Conservation (phyloP, 73 alveolate species). For the Urostyla sp. region DNA sequence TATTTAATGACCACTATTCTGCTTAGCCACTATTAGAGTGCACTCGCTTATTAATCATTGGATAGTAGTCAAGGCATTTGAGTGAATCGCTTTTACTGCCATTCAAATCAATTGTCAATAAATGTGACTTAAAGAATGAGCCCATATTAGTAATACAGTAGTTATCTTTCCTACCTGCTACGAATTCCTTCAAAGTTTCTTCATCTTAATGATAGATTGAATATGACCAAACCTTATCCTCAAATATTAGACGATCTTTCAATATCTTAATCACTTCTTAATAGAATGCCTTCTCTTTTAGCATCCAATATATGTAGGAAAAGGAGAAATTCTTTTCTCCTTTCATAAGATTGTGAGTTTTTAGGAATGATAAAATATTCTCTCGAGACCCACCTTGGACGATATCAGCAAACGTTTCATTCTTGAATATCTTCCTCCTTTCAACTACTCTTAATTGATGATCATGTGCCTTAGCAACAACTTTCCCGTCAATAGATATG, state of each 20-base stretch:
- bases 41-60: constrained; percentile 92
- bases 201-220: constrained; percentile 86
- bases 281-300: constrained; percentile 78
- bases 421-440: constrained; percentile 32
- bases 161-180: neutral
- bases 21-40: constrained; percentile 61
- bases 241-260: constrained; percentile 74
- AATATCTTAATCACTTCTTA: constrained; percentile 71
- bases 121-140: neutral
- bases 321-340: constrained; percentile 67
- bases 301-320: constrained; percentile 64
- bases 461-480: constrained; percentile 80
- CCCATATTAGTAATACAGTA: neutral
- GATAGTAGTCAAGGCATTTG: constrained; percentile 87
- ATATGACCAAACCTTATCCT: constrained; percentile 78
- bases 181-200: constrained; percentile 75
- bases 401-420: constrained; percentile 78
- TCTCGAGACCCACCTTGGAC: constrained; percentile 72
- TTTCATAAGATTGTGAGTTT: constrained; percentile 65
- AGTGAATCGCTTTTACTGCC: constrained; percentile 24
- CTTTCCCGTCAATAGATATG: constrained; percentile 75
- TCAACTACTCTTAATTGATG: constrained; percentile 67
- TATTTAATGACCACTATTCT: constrained; percentile 42
- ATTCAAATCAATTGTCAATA: neutral
- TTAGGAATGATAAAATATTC: constrained; percentile 71